Evolutionary conservation across 257 asterid genomes (phyloP).

Genomic region (Nicotiana obtusifolia): DNA sequence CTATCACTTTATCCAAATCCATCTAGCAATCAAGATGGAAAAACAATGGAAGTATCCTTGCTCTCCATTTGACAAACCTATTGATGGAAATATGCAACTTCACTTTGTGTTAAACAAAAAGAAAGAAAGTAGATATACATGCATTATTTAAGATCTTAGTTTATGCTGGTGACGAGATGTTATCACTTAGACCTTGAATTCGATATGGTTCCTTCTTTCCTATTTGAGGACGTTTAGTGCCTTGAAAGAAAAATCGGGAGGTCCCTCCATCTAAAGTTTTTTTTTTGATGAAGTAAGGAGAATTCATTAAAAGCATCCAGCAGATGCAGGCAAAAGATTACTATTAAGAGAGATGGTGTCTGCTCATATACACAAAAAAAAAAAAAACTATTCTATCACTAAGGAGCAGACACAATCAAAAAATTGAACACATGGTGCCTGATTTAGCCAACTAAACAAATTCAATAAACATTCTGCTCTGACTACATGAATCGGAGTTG

Average conservation of each 20-base stretch:
- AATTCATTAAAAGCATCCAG: too few relatives aligned
- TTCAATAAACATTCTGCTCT: too few relatives aligned
- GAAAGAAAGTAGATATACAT: neutral
- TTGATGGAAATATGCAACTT: neutral
- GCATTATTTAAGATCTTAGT: neutral
- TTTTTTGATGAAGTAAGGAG: too few relatives aligned
- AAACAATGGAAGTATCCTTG: neutral
- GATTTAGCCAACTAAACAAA: too few relatives aligned
- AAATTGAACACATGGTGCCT: too few relatives aligned
- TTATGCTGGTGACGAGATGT: neutral
- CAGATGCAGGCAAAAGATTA: too few relatives aligned
- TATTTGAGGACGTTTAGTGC: neutral
- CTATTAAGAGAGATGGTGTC: too few relatives aligned
- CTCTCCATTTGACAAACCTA: neutral
- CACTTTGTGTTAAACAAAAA: neutral
- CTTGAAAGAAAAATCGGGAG: neutral
- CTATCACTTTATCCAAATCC: neutral
- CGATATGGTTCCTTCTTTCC: neutral
- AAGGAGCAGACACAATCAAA: too few relatives aligned
- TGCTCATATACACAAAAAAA: too few relatives aligned
- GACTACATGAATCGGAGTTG: too few relatives aligned
- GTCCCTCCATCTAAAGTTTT: slow-evolving; percentile 7
- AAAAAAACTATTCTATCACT: too few relatives aligned
- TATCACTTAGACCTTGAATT: neutral
- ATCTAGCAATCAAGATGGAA: neutral